A percentile compares a stretch with the other conserved stretches of the same genome.
phyloP scores from a whole-genome alignment of 768 basidiomycete species.

The Kwoniella dejecticola region DNA sequence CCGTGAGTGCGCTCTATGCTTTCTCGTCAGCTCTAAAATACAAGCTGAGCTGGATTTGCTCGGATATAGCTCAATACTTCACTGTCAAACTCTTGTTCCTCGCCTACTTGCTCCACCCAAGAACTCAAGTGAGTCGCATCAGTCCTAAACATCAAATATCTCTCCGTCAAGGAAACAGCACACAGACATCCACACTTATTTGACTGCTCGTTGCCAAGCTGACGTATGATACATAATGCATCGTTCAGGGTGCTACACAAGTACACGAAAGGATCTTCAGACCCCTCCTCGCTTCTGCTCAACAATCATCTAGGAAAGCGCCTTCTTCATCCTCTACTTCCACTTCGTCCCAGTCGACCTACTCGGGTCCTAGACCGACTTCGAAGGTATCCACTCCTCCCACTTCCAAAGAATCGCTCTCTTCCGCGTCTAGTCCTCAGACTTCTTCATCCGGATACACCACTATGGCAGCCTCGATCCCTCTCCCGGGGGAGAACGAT shows the following conservation, averaged over 20 bases:
- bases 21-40: too few species aligned
- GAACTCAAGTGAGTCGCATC: constrained; percentile 34
- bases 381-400: constrained; percentile 12
- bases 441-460: constrained; percentile 8
- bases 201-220: too few species aligned
- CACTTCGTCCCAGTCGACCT: constrained; percentile 1
- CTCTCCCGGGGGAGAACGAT: constrained; percentile 10
- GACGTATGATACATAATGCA: too few species aligned
- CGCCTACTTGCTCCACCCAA: constrained; percentile 48
- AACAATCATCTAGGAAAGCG: background rate
- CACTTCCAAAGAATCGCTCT: constrained; percentile 19
- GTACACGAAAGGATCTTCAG: constrained; percentile 35
- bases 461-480: constrained; percentile 9
- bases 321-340: background rate
- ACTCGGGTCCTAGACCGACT: background rate
- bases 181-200: too few species aligned
- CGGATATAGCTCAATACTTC: constrained; percentile 46
- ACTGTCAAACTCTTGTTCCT: constrained; percentile 50
- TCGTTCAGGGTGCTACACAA: constrained; percentile 30
- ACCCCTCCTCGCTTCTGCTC: constrained; percentile 19
- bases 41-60: too few species aligned
- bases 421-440: constrained; percentile 7
- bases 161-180: too few species aligned
- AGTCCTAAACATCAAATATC: too few species aligned
- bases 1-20: constrained; percentile 40